Evolutionary conservation across 306 rosid species (phyloP), one percentile per base, ranked within the genome.

Genomic region (Cicer pinnatifidum): DNA sequence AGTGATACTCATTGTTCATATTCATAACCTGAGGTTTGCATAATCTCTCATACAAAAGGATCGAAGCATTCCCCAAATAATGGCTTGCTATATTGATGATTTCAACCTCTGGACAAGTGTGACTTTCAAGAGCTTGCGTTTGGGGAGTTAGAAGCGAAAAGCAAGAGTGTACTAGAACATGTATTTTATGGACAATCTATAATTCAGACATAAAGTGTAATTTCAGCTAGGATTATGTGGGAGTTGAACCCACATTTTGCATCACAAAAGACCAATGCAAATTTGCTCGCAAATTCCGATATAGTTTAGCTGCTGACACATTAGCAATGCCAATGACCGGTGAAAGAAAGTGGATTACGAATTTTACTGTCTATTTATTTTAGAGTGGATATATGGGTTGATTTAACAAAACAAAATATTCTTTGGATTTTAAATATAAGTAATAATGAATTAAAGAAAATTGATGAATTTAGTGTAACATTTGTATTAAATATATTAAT

Each of bases 1-100:
- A 50, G 67, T 23, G 12, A 12, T 69, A n/a, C 56, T 12, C 9
- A 47, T 13, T 51, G 11, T 19, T 40, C 43, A 11, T 2, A 78
- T 48, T 69, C 66, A 33, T 61, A 44, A 72, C 50, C 69, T 9
- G 50, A 33, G 11, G 67, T 13, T 6, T 65, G 53, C 44, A 12
- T 19, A 13, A n/a, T 48, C 46, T 19, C 23, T 37, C 53, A 15
- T 38, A 43, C 38, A 15, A 54, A 74, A 50, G 40, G 61, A 66
- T 68, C 15, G 0, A 17, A 17, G 63, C 6, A 17, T 56, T 19
- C 62, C 10, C 20, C 50, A 11, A 11, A 54, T 41, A 35, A 51
- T 60, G 19, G 39, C 33, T 44, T 8, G 7, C 46, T 4, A 41
- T 8, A 2, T 17, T 43, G 73, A 78, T 52, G 52, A 28, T 48